phyloP scores from a whole-genome alignment of 2,329 filamentous ascomycete species.

The Phoma sp. region DNA sequence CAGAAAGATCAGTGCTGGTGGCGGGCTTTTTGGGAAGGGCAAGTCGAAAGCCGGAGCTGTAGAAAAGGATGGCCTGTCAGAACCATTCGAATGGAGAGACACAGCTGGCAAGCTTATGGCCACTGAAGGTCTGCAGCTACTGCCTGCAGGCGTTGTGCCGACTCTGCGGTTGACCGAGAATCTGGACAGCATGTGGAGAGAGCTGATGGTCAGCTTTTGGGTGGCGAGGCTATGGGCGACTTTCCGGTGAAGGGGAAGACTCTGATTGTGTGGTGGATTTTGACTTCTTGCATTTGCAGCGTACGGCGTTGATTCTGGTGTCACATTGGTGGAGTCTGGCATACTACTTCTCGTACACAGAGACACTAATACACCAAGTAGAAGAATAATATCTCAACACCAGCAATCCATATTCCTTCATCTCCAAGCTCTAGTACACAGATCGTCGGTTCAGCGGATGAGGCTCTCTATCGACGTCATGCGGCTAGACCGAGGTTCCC shows the following conservation, averaged over 20 bases:
- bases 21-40: conserved; percentile 13
- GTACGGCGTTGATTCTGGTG: not conserved
- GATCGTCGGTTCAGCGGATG: conserved; percentile 2
- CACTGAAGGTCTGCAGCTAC: conserved; percentile 20
- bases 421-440: not conserved
- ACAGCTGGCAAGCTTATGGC: conserved; percentile 20
- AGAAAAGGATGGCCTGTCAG: conserved; percentile 11
- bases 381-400: not conserved
- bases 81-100: conserved; percentile 25
- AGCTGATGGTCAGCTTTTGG: conserved; percentile 26
- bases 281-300: not conserved
- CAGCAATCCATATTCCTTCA: not conserved
- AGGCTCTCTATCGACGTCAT: conserved; percentile 7
- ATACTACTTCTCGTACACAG: not conserved
- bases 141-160: conserved; percentile 18
- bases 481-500: conserved; percentile 18
- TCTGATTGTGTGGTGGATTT: not conserved
- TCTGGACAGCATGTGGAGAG: conserved; percentile 29
- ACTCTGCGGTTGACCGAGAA: conserved; percentile 19
- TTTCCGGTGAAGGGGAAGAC: conserved; percentile 1
- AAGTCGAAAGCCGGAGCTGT: conserved; percentile 13
- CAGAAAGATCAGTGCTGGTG: conserved; percentile 17
- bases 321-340: not conserved
- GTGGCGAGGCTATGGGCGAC: conserved; percentile 18
- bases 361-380: not conserved